These are phyloP conservation scores for Dacryopinax primogenitus DNA, from an alignment of 768 basidiomycete species.

Conservation along the genomic window DNA sequence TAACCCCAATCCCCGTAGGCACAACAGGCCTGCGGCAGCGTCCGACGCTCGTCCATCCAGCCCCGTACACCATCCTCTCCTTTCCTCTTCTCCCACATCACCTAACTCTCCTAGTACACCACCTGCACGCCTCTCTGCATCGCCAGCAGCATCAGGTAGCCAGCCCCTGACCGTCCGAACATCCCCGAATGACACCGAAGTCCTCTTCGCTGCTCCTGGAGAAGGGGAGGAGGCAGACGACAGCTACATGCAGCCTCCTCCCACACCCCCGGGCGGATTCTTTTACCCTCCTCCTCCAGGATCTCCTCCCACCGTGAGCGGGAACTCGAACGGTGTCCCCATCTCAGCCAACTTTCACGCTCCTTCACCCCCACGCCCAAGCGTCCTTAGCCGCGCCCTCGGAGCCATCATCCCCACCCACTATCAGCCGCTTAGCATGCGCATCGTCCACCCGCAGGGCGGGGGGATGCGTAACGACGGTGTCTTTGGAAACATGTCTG, in stretches of 20 bases:
- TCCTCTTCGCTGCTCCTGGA: neutral
- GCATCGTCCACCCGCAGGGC: slow-evolving; percentile 31
- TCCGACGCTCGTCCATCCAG: slow-evolving; percentile 2
- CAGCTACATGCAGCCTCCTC: slow-evolving; percentile 6
- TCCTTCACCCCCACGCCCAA: slow-evolving; percentile 24
- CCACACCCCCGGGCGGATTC: neutral
- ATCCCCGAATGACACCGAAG: neutral
- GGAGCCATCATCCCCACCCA: slow-evolving; percentile 54
- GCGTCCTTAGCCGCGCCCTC: slow-evolving; percentile 44
- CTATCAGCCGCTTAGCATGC: slow-evolving; percentile 29
- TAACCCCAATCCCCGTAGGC: neutral
- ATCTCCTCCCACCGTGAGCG: neutral
- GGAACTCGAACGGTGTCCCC: slow-evolving; percentile 6
- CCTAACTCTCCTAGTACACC: neutral
- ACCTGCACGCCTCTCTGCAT: neutral
- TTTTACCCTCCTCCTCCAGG: neutral
- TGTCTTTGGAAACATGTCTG: slow-evolving; percentile 87
- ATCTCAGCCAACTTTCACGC: neutral
- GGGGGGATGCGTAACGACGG: slow-evolving; percentile 79
- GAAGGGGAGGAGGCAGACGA: neutral
- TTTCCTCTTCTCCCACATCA: neutral
- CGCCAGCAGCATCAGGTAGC: neutral
- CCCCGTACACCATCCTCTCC: neutral
- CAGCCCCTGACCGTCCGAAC: neutral
- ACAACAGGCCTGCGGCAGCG: neutral